A percentile compares a stretch with the other conserved stretches of the same genome.
These are phyloP conservation scores for Lentinula sp. DNA, from an alignment of 768 basidiomycete genomes.

Conservation along the genomic window DNA sequence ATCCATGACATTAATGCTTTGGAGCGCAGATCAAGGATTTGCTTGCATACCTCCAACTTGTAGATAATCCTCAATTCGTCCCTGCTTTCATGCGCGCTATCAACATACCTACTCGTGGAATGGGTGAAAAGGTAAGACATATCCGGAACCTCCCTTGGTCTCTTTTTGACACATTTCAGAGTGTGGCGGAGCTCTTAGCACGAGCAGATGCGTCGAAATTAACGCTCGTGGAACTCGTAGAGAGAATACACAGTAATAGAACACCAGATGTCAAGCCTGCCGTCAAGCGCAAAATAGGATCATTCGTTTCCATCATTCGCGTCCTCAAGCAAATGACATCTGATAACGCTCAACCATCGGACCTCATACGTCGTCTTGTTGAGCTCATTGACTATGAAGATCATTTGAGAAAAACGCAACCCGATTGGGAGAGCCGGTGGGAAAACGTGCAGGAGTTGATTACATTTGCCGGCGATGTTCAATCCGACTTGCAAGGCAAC, in stretches of 20 bases:
- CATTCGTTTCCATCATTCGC: slow-evolving; percentile 54
- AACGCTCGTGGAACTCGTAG: slow-evolving; percentile 52
- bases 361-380: slow-evolving; percentile 54
- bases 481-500: slow-evolving; percentile 10
- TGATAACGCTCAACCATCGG: slow-evolving; percentile 54
- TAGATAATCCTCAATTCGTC: slow-evolving; percentile 62
- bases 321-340: slow-evolving; percentile 45
- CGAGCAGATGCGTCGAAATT: slow-evolving; percentile 46
- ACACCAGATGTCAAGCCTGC: slow-evolving; percentile 61
- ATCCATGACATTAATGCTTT: neutral
- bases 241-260: slow-evolving; percentile 56
- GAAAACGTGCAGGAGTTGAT: slow-evolving; percentile 86
- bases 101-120: slow-evolving; percentile 64
- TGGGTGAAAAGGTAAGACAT: slow-evolving; percentile 66
- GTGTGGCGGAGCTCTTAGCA: slow-evolving; percentile 49
- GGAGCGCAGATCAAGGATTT: slow-evolving; percentile 65
- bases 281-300: slow-evolving; percentile 53
- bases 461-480: slow-evolving; percentile 61
- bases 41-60: slow-evolving; percentile 74
- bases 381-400: slow-evolving; percentile 58
- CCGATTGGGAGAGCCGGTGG: slow-evolving; percentile 74
- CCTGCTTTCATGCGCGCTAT: slow-evolving; percentile 70
- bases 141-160: neutral
- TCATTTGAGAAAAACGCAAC: slow-evolving; percentile 62
- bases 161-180: slow-evolving; percentile 30